Percentiles rank a stretch among this genome's conserved stretches.
Conservation (phyloP, 2,329 filamentous ascomycete genomes). For the Talaromyces atroroseus region DNA sequence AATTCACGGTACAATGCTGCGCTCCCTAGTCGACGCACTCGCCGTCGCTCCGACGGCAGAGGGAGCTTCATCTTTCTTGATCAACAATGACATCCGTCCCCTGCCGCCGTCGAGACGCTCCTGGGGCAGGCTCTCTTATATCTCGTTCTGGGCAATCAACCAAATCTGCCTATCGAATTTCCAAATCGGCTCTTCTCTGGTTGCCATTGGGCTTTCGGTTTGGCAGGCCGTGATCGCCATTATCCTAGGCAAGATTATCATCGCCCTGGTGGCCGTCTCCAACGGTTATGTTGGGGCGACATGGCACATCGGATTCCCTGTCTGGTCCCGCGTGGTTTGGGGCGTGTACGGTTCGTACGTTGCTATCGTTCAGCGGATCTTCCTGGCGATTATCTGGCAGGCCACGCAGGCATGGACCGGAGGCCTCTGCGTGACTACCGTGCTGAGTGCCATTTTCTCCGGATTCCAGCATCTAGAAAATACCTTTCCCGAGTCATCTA, state of each 20-base stretch:
- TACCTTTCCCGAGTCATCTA: background rate
- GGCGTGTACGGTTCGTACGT: slow-evolving; percentile 1
- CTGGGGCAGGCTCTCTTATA: background rate
- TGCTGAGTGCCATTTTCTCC: slow-evolving; percentile 3
- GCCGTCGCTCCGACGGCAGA: too few species aligned
- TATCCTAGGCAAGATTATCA: slow-evolving; percentile 3
- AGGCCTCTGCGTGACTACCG: slow-evolving; percentile 1
- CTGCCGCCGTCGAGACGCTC: background rate
- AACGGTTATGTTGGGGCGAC: background rate
- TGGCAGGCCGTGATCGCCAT: slow-evolving; percentile 5
- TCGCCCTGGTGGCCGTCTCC: slow-evolving; percentile 1
- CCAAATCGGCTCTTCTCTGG: slow-evolving; percentile 2
- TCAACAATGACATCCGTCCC: slow-evolving; percentile 2
- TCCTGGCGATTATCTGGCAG: slow-evolving; percentile 3
- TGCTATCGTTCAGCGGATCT: slow-evolving; percentile 3
- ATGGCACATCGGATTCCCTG: slow-evolving; percentile 5
- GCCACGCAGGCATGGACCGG: slow-evolving; percentile 4
- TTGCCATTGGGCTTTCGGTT: slow-evolving; percentile 1
- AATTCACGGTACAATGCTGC: too few species aligned
- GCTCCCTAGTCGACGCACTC: too few species aligned
- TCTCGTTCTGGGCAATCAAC: slow-evolving; percentile 2
- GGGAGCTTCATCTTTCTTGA: too few species aligned
- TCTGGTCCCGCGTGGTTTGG: slow-evolving; percentile 1
- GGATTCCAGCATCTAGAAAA: background rate
- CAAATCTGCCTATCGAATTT: background rate